Conservation (phyloP, 371 early-diverging fungal species). For the Mortierella sp. region DNA sequence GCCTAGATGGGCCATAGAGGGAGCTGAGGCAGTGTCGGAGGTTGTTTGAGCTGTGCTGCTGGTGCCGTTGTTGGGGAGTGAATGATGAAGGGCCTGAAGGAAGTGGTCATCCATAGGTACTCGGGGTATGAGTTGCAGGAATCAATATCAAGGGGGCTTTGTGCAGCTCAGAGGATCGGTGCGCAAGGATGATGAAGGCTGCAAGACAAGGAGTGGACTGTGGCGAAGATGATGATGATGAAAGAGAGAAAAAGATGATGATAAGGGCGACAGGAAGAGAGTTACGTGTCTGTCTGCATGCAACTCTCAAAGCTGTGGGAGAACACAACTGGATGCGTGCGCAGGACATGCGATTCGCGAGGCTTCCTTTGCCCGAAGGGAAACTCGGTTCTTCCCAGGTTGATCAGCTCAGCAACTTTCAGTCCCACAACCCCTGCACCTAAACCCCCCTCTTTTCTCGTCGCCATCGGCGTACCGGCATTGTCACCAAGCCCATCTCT, state of each 20-base stretch:
- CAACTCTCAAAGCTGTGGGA: too few species aligned
- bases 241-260: neutral
- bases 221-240: neutral
- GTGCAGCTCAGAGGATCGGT: too few species aligned
- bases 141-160: neutral
- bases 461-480: too few species aligned
- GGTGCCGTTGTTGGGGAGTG: neutral
- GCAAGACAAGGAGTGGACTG: neutral
- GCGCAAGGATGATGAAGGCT: neutral
- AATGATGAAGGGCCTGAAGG: constrained; percentile 27
- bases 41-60: neutral
- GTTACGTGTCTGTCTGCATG: too few species aligned
- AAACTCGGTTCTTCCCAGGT: too few species aligned
- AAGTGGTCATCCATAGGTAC: constrained; percentile 54
- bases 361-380: too few species aligned
- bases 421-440: too few species aligned
- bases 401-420: too few species aligned
- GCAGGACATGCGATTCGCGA: neutral
- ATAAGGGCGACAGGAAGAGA: neutral
- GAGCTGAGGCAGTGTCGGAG: too few species aligned
- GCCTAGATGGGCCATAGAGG: constrained; percentile 18
- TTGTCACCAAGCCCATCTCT: too few species aligned
- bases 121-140: constrained; percentile 31
- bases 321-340: neutral
- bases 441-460: too few species aligned